phyloP scores from a whole-genome alignment of 441 rosid genomes.

The Caryocar brasiliense region DNA sequence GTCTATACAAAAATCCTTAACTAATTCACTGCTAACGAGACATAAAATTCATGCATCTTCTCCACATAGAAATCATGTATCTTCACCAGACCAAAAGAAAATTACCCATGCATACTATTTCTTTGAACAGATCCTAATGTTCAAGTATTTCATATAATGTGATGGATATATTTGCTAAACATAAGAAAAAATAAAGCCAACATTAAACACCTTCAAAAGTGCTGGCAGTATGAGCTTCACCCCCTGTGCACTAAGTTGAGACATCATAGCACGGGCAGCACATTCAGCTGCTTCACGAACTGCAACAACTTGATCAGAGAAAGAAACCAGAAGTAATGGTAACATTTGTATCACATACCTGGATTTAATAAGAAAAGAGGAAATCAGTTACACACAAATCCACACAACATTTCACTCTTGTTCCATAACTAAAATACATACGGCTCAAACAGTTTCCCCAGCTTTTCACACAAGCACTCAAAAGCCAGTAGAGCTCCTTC shows the following conservation, averaged over 20 bases:
- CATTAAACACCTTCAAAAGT: slow-evolving; percentile 58
- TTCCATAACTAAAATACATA: no score
- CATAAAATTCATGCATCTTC: no score
- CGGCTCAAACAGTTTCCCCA: slow-evolving; percentile 98
- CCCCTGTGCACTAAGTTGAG: slow-evolving; percentile 88
- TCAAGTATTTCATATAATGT: no score
- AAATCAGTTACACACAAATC: neutral
- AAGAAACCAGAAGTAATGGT: slow-evolving; percentile 85
- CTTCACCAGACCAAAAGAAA: no score
- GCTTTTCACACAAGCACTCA: slow-evolving; percentile 95
- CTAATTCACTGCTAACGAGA: no score
- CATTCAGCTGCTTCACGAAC: slow-evolving; percentile 99
- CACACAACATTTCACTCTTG: no score
- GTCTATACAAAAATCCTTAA: no score
- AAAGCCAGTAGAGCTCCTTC: slow-evolving; percentile 96
- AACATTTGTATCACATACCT: slow-evolving; percentile 96
- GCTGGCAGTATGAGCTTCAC: slow-evolving; percentile 98
- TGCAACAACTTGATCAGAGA: slow-evolving; percentile 98
- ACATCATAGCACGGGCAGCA: slow-evolving; percentile 99
- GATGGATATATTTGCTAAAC: no score
- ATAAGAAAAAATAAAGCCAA: neutral
- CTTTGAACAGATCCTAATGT: no score
- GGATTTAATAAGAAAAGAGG: slow-evolving; percentile 14
- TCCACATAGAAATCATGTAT: no score
- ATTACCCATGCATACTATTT: no score